Conservation (phyloP, 2,329 filamentous ascomycete genomes). For the Aspergillus brunneoviolaceus region DNA sequence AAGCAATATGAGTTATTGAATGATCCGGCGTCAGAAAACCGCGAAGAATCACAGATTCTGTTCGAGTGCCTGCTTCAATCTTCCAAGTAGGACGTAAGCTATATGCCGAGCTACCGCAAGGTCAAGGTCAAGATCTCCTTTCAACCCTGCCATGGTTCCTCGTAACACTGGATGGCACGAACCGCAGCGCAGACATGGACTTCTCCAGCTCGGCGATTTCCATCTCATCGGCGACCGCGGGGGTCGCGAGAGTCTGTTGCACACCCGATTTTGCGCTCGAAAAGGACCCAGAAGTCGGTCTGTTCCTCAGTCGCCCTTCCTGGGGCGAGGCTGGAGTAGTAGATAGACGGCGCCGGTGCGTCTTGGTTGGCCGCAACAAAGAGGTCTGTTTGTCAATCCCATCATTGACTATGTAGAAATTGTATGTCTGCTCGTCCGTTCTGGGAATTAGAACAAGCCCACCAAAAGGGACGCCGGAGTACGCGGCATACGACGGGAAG, state of each 20-base stretch:
- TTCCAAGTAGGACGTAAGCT: neutral
- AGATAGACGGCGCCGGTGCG: conserved; percentile 37
- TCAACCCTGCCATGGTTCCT: conserved; percentile 25
- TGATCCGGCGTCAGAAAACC: neutral
- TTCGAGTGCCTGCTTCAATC: conserved; percentile 15
- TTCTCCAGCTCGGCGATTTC: conserved; percentile 41
- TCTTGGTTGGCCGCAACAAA: conserved; percentile 58
- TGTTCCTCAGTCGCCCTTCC: conserved; percentile 34
- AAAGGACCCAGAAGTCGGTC: conserved; percentile 31
- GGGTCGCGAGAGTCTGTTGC: conserved; percentile 1
- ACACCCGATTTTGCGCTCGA: neutral
- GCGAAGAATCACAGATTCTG: conserved; percentile 5
- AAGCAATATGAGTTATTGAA: neutral
- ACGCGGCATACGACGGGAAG: no score
- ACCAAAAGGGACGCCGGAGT: neutral
- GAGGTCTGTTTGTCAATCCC: conserved; percentile 85
- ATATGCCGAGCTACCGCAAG: neutral
- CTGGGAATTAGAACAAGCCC: neutral
- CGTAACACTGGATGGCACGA: conserved; percentile 45
- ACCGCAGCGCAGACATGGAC: conserved; percentile 47
- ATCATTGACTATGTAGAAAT: conserved; percentile 80
- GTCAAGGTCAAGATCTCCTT: conserved; percentile 15
- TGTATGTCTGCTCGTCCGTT: conserved; percentile 62
- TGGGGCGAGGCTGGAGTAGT: conserved; percentile 30
- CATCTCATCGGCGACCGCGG: conserved; percentile 21